A percentile compares a stretch with the other conserved stretches of the same genome.
Evolutionary conservation across 176 grass and related monocot genomes (phyloP).

Genomic region (Phragmites australis): DNA sequence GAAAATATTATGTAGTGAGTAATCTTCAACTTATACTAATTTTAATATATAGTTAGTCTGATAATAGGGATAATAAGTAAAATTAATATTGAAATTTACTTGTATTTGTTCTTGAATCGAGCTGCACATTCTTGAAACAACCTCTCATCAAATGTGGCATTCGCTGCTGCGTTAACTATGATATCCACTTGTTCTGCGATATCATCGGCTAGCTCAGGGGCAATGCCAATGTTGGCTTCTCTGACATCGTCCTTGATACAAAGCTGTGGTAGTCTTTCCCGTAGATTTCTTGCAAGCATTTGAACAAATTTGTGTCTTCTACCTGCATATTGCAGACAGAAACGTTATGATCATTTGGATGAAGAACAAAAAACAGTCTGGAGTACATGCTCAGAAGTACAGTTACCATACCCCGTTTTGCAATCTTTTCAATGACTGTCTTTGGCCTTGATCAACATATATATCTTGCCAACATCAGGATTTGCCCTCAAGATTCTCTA

Average conservation of each 20-base stretch:
- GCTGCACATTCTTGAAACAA: conserved; percentile 4
- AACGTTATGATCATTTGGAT: too few species aligned
- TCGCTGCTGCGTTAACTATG: conserved; percentile 72
- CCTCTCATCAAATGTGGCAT: conserved; percentile 82
- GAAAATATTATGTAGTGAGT: too few species aligned
- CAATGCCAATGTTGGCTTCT: conserved; percentile 61
- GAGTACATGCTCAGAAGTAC: too few species aligned
- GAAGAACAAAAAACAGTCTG: too few species aligned
- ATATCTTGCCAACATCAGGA: conserved; percentile 68
- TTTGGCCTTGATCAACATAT: conserved; percentile 71
- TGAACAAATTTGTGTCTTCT: conserved; percentile 62
- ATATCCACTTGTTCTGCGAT: conserved; percentile 63
- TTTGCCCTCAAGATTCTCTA: conserved; percentile 73
- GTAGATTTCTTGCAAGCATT: conserved; percentile 51
- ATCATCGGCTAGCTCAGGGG: conserved; percentile 41
- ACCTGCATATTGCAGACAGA: too few species aligned
- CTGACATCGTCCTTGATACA: conserved; percentile 47
- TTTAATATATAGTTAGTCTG: too few species aligned
- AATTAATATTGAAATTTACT: too few species aligned
- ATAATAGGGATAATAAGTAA: too few species aligned
- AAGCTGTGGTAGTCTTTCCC: conserved; percentile 61
- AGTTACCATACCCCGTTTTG: conserved; percentile 46
- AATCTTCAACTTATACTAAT: too few species aligned
- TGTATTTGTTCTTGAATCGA: too few species aligned
- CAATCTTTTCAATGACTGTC: conserved; percentile 53